A percentile compares a stretch with the other conserved stretches of the same genome.
Conservation (phyloP, 768 basidiomycete genomes). For the Lactifluus volemus region DNA sequence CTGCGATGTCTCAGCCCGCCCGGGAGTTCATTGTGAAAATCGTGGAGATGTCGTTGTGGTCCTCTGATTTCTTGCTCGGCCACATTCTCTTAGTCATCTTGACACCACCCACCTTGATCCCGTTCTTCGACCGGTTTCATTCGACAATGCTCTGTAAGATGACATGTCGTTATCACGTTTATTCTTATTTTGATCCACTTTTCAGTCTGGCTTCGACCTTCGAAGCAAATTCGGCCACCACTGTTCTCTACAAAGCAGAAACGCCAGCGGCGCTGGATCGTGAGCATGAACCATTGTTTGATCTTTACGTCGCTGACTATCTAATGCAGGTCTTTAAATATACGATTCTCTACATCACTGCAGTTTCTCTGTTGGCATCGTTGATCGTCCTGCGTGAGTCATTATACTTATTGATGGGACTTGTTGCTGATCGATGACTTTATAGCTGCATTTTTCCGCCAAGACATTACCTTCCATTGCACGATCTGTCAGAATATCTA, state of each 20-base stretch:
- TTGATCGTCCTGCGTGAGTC: constrained; percentile 75
- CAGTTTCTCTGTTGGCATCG: constrained; percentile 71
- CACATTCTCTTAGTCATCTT: constrained; percentile 87
- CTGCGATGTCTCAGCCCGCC: constrained; percentile 95
- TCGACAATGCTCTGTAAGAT: constrained; percentile 50
- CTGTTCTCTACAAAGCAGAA: constrained; percentile 93
- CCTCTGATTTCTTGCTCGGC: constrained; percentile 84
- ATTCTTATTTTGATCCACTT: constrained; percentile 1
- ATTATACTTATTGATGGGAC: constrained; percentile 2
- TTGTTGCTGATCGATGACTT: constrained; percentile 16
- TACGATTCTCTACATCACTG: constrained; percentile 68
- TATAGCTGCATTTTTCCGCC: constrained; percentile 72
- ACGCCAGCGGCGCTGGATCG: constrained; percentile 86
- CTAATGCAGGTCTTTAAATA: constrained; percentile 64
- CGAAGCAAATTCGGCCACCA: constrained; percentile 88
- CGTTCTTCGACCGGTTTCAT: constrained; percentile 87
- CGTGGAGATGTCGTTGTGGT: constrained; percentile 92
- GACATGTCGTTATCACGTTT: not conserved
- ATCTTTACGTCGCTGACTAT: not conserved
- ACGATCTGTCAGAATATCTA: constrained; percentile 81
- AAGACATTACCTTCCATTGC: constrained; percentile 70
- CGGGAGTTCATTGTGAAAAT: constrained; percentile 98
- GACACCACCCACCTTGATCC: constrained; percentile 79
- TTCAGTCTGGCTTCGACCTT: constrained; percentile 89
- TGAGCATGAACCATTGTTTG: constrained; percentile 27